Conservation (phyloP, 2,329 filamentous ascomycete genomes). For the Aspergillus quadrilineatus region DNA sequence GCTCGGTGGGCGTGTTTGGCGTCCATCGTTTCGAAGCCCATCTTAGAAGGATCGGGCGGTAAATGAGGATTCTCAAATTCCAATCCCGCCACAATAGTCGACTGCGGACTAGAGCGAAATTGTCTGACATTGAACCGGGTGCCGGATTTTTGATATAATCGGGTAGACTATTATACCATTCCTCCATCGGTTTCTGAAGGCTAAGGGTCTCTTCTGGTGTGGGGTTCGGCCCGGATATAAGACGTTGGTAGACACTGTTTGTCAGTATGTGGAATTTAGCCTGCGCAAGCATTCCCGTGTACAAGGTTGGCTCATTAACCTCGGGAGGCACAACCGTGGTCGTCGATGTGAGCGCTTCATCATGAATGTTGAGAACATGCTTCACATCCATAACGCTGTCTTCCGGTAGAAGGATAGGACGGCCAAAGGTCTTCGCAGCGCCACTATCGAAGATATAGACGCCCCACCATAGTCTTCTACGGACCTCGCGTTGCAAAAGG, state of each 20-base stretch:
- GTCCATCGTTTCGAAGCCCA: slow-evolving; percentile 41
- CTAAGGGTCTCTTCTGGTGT: slow-evolving; percentile 43
- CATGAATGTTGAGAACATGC: slow-evolving; percentile 47
- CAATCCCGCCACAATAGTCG: slow-evolving; percentile 45
- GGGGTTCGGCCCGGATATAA: slow-evolving; percentile 44
- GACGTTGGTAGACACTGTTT: slow-evolving; percentile 46
- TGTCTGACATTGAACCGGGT: slow-evolving; percentile 35
- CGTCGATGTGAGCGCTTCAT: slow-evolving; percentile 38
- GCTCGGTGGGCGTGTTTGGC: slow-evolving; percentile 27
- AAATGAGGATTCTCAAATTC: slow-evolving; percentile 46
- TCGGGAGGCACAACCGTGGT: slow-evolving; percentile 40
- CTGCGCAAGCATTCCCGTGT: slow-evolving; percentile 45
- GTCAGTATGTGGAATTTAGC: slow-evolving; percentile 45
- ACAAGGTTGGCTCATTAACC: slow-evolving; percentile 42
- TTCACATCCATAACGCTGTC: slow-evolving; percentile 47
- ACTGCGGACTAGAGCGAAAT: slow-evolving; percentile 40
- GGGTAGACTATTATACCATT: slow-evolving; percentile 44
- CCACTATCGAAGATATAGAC: slow-evolving; percentile 51
- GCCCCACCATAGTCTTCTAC: slow-evolving; percentile 44
- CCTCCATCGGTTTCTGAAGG: slow-evolving; percentile 44
- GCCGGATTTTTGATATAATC: slow-evolving; percentile 40
- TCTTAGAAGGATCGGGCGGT: slow-evolving; percentile 44
- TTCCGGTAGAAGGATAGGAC: slow-evolving; percentile 48
- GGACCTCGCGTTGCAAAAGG: slow-evolving; percentile 43
- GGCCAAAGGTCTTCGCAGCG: slow-evolving; percentile 52